Percentiles rank a stretch among this genome's conserved stretches.
phyloP scores from a whole-genome alignment of 768 basidiomycete species.

The Naematelia aurantialba region DNA sequence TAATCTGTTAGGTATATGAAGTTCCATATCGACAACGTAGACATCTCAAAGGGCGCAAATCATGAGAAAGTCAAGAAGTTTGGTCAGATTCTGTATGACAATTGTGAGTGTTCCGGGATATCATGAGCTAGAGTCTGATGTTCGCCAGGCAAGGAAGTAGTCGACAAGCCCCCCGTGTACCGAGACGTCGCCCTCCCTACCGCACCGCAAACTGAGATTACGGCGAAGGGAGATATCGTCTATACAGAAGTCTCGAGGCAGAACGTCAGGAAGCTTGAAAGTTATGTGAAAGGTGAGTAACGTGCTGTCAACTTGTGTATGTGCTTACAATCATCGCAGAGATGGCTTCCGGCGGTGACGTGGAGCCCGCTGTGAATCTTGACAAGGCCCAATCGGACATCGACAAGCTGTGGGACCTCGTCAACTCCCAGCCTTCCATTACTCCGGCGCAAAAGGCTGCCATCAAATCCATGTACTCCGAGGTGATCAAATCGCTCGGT shows the following conservation, averaged over 20 bases:
- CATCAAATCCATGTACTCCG: constrained; percentile 73
- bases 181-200: constrained; percentile 84
- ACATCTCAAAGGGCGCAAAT: constrained; percentile 73
- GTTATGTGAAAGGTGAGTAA: constrained; percentile 62
- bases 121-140: not conserved
- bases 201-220: constrained; percentile 91
- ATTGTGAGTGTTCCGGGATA: constrained; percentile 50
- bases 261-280: constrained; percentile 93
- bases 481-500: constrained; percentile 87
- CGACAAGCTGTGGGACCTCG: constrained; percentile 92
- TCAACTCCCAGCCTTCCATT: constrained; percentile 95
- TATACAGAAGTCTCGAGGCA: constrained; percentile 93
- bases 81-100: constrained; percentile 90
- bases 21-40: constrained; percentile 81
- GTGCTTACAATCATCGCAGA: constrained; percentile 57
- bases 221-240: constrained; percentile 86
- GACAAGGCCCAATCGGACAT: constrained; percentile 98
- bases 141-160: constrained; percentile 37
- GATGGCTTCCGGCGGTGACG: constrained; percentile 89
- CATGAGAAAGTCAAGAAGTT: constrained; percentile 96
- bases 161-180: constrained; percentile 43
- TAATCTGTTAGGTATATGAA: constrained; percentile 72
- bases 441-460: constrained; percentile 82
- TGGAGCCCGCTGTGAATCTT: constrained; percentile 81
- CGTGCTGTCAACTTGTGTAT: not conserved